phyloP scores from a whole-genome alignment of 108 stramenopile genomes.

The Nitzschia inconspicua region DNA sequence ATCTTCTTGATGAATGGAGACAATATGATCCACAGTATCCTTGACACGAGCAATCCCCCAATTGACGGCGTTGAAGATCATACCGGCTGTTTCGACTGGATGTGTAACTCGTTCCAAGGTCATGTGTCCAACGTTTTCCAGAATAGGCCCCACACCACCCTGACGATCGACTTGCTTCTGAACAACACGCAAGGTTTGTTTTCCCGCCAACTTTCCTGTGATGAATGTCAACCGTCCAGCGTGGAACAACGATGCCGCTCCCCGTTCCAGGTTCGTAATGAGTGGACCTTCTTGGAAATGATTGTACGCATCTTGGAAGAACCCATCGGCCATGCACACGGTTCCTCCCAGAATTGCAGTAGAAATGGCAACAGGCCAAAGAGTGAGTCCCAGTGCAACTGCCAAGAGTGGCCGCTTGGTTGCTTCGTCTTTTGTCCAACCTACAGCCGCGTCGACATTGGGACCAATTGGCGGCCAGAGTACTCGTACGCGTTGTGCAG shows the following conservation, averaged over 20 bases:
- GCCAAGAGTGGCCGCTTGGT: constrained; percentile 54
- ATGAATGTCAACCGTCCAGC: constrained; percentile 50
- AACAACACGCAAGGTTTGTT: constrained; percentile 59
- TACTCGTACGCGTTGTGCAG: constrained; percentile 43
- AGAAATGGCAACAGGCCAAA: constrained; percentile 66
- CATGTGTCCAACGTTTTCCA: constrained; percentile 39
- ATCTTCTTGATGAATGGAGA: constrained; percentile 11
- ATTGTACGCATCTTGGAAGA: constrained; percentile 62
- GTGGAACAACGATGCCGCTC: constrained; percentile 63
- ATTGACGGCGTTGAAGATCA: constrained; percentile 56
- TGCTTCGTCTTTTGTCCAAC: constrained; percentile 52
- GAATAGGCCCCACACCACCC: constrained; percentile 66
- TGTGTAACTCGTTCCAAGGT: constrained; percentile 62
- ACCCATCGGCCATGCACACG: constrained; percentile 52
- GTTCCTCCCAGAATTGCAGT: constrained; percentile 63
- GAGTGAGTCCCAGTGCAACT: constrained; percentile 56
- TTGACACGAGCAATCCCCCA: constrained; percentile 50
- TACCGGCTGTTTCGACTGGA: constrained; percentile 66
- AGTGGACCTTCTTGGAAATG: constrained; percentile 52
- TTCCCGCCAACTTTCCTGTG: constrained; percentile 43
- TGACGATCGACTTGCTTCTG: constrained; percentile 61
- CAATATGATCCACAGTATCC: constrained; percentile 17
- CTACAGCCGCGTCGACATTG: constrained; percentile 35
- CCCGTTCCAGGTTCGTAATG: constrained; percentile 47
- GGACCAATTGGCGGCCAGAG: constrained; percentile 83